Base-by-base conservation (phyloP, 352 stramenopile genomes). In the Poterioochromonas sp. region DNA sequence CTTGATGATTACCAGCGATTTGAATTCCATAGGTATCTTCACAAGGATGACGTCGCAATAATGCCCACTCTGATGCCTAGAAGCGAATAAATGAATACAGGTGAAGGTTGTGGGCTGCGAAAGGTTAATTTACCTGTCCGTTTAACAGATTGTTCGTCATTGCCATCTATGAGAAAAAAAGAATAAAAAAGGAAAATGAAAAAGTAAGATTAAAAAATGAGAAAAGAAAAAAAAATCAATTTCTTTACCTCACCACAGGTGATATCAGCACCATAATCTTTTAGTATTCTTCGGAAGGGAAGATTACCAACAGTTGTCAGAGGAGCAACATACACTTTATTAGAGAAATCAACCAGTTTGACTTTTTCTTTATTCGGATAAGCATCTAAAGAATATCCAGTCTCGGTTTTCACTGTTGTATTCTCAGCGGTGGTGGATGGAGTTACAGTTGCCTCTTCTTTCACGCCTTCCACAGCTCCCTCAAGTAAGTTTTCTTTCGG, bases 241-340 rank as follows among this genome's bases (percentile, higher is more conserved):
- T 20, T 95, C 99, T 99, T 83, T n/a, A n/a, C n/a, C n/a, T 99
- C 96, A 62, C 94, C 95, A 80, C 93, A 98, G 40, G 96, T 99
- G 81, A 99, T 98, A 83, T 99, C 96, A 37, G 96, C 96, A 54
- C 95, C 95, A 43, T 92, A 95, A 65, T 96, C 86, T 87, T 98
- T 98, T 84, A 98, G 87, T 62, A 99, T 87, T 2, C 95, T 88
- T 64, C 96, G 91, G 86, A 98, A 99, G 2, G 96, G 96, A 37
- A 99, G 82, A 83, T 99, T 99, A n/a, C 96, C 96, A 0, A 99
- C 94, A 0, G 96, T 99, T 39, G 96, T 99, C 22, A 99, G 88
- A 11, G 96, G 96, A 12, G 95, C 96, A 35, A 99, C 86, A 86
- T 99, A 99, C 37, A 99, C 95, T 26, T 64, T 74, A 80, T 39